Evolutionary conservation across 805 yeast genomes (phyloP), one percentile per base, ranked within the genome.

Genomic region (Candida morakotiae): DNA sequence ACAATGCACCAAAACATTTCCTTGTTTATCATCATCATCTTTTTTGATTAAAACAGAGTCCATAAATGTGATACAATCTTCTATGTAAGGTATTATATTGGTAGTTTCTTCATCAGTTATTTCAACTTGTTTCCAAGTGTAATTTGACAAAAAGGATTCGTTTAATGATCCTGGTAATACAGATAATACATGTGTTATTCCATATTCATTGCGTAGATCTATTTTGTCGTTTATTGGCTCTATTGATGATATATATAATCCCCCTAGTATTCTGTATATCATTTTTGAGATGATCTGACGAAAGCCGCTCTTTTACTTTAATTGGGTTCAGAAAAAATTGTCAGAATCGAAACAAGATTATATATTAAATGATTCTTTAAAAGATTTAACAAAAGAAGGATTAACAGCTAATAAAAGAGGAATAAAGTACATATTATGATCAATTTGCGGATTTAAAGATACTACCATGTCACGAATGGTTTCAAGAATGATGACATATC

Each of bases 121-220:
- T 6, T 78, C 75, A 21, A 91, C 71, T 44, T 81, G 86, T 28
- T 75, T 67, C 44, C 73, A 71, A 7, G 56, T 63, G 49, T 81
- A 83, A 3, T 53, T 60, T 11, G 56, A 51, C 10, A 67, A 58
- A 45, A 79, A 74, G 35, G 60, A 58, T 5, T 64, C 58, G 2
- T 89, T 83, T 9, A 85, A 63, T 9, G 68, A 69, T 10, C 87
- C 87, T 32, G 77, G 76, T 15, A 87, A 60, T 1, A 82, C 73
- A 0, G 95, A 81, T 16, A 91, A 56, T 9, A 93, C 75, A 52
- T 83, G 87, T 0, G 87, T 73, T 29, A 93, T 80, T 8, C 75
- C 73, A 46, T 71, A 61, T 16, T 74, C 67, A 16, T 65, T 64
- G 21, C 58, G 60, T 29, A 86, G 58, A 29, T 83, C 78, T 10